Percentiles rank a stretch among this genome's conserved stretches.
Conservation (phyloP, 164 flowering plant genomes). For the Piper longum region DNA sequence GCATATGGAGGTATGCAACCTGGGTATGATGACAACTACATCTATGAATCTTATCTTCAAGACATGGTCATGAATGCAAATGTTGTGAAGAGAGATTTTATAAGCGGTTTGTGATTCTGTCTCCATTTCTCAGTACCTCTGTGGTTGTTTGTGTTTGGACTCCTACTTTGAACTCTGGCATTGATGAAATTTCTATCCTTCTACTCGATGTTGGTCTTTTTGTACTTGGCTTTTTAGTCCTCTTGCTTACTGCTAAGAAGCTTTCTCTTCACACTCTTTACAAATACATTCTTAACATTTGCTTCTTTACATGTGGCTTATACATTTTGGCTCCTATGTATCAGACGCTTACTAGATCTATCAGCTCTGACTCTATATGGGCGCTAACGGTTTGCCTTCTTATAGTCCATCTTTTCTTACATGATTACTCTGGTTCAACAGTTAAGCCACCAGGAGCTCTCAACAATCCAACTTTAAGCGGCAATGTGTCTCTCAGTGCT, state of each 20-base stretch:
- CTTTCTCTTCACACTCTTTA: conserved; percentile 40
- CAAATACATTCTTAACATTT: conserved; percentile 47
- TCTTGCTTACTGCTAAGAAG: conserved; percentile 52
- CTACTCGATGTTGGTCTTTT: conserved; percentile 53
- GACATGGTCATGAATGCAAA: conserved; percentile 94
- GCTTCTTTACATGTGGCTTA: conserved; percentile 63
- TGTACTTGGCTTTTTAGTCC: conserved; percentile 55
- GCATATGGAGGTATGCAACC: conserved; percentile 99
- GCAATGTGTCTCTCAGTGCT: conserved; percentile 79
- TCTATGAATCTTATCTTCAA: conserved; percentile 77
- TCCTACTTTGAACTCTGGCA: conserved; percentile 42
- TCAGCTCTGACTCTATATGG: conserved; percentile 92
- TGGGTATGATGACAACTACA: conserved; percentile 89
- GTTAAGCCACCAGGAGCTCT: conserved; percentile 59
- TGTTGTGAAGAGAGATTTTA: conserved; percentile 47
- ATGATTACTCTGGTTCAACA: conserved; percentile 75
- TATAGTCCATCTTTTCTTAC: conserved; percentile 77
- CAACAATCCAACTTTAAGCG: conserved; percentile 57
- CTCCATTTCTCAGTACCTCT: conserved; percentile 72
- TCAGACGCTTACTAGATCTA: conserved; percentile 76
- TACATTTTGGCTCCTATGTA: conserved; percentile 76
- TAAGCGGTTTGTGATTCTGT: conserved; percentile 43
- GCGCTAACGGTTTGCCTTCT: conserved; percentile 61
- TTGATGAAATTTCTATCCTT: conserved; percentile 47
- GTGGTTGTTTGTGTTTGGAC: conserved; percentile 88